A percentile compares a stretch with the other conserved stretches of the same genome.
Evolutionary conservation across 2,329 filamentous ascomycete genomes (phyloP).

Genomic region (Aspergillus aculeatinus): DNA sequence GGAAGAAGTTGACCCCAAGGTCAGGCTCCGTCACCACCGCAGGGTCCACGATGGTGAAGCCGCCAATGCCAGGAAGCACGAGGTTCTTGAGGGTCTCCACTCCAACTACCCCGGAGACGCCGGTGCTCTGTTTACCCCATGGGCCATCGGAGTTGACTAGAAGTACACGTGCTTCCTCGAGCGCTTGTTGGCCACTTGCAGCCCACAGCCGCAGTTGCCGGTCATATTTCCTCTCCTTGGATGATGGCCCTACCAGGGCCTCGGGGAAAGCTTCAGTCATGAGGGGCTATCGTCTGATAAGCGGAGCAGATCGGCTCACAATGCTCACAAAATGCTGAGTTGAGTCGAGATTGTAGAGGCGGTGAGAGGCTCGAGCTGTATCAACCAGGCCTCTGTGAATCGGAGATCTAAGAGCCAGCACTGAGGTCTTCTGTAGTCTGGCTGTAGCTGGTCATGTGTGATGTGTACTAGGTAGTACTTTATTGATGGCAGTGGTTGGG

Average conservation of each 20-base stretch:
- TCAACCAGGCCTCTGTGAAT: too few relatives aligned
- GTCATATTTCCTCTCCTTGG: constrained; percentile 80
- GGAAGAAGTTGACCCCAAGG: constrained; percentile 94
- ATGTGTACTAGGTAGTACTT: not conserved
- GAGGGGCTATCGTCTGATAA: constrained; percentile 6
- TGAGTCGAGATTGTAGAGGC: not conserved
- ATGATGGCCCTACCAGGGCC: constrained; percentile 50
- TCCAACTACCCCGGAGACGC: constrained; percentile 77
- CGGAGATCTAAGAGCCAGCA: too few relatives aligned
- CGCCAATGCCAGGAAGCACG: constrained; percentile 87
- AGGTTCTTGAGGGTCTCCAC: constrained; percentile 94
- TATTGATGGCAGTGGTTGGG: not conserved
- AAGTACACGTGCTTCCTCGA: constrained; percentile 89
- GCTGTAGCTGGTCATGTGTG: not conserved
- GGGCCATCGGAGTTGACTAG: constrained; percentile 70
- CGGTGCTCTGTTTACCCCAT: constrained; percentile 33
- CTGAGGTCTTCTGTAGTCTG: not conserved
- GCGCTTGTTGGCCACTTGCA: constrained; percentile 81
- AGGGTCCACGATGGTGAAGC: constrained; percentile 86
- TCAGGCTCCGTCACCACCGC: constrained; percentile 75
- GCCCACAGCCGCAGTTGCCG: constrained; percentile 94
- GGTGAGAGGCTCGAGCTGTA: not conserved
- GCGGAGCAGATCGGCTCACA: not conserved
- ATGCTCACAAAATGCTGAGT: not conserved
- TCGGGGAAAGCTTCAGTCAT: constrained; percentile 41